phyloP scores from a whole-genome alignment of 495 filamentous ascomycete genomes.

The Hypoxylon perforatum region DNA sequence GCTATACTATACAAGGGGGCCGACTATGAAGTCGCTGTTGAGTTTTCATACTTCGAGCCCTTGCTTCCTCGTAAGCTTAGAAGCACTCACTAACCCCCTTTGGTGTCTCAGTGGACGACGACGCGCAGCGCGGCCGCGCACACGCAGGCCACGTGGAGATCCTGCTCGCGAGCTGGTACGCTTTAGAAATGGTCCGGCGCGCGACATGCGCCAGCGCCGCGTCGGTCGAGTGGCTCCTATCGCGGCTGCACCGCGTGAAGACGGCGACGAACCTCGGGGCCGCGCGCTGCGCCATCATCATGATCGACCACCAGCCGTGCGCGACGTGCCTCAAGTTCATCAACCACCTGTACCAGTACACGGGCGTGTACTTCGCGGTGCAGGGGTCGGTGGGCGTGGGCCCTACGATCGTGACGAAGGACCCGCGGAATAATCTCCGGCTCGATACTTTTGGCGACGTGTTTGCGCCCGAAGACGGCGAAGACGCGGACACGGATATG shows the following conservation, averaged over 20 bases:
- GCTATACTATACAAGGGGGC: no score
- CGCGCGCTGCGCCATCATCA: constrained; percentile 19
- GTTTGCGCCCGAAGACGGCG: constrained; percentile 28
- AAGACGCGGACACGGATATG: no score
- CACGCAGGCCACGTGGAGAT: constrained; percentile 46
- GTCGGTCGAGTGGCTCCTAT: constrained; percentile 10
- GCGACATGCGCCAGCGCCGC: background rate
- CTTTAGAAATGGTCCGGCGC: constrained; percentile 13
- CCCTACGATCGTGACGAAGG: constrained; percentile 30
- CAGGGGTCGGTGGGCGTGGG: constrained; percentile 27
- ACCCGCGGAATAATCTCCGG: constrained; percentile 9
- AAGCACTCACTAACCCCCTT: no score
- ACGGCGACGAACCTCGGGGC: constrained; percentile 11
- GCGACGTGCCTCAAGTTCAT: constrained; percentile 33
- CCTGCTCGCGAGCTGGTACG: constrained; percentile 38
- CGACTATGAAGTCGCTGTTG: no score
- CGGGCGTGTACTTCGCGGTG: constrained; percentile 28
- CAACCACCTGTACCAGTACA: constrained; percentile 30
- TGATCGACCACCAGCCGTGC: constrained; percentile 41
- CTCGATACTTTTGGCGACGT: constrained; percentile 26
- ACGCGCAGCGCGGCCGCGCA: constrained; percentile 28
- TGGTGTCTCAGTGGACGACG: background rate
- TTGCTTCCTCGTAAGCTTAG: no score
- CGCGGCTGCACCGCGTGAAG: constrained; percentile 15
- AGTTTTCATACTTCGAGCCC: no score